phyloP scores from a whole-genome alignment of 2,329 filamentous ascomycete species.

The Ilyonectria sp. region DNA sequence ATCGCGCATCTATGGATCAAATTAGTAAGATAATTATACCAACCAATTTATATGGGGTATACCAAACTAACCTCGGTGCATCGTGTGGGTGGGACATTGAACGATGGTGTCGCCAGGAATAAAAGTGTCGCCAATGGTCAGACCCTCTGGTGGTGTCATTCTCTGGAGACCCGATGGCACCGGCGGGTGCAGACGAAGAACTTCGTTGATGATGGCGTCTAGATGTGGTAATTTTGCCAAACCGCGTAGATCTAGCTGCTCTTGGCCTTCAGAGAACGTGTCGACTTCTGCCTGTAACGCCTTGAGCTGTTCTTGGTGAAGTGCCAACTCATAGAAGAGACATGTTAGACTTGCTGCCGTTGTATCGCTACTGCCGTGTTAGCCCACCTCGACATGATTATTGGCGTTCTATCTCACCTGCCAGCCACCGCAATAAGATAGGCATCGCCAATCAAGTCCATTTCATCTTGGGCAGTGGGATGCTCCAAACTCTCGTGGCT shows the following conservation, averaged over 20 bases:
- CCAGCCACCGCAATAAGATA: slow-evolving; percentile 51
- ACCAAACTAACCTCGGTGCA: background rate
- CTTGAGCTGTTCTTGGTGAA: slow-evolving; percentile 54
- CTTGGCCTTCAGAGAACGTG: background rate
- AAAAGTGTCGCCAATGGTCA: background rate
- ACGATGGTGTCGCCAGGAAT: background rate
- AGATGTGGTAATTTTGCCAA: slow-evolving; percentile 49
- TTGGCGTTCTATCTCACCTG: slow-evolving; percentile 35
- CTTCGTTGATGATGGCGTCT: slow-evolving; percentile 58
- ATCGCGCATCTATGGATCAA: slow-evolving; percentile 38
- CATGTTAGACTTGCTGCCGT: slow-evolving; percentile 52
- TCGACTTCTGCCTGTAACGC: background rate
- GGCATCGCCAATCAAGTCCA: slow-evolving; percentile 48
- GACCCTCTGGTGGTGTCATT: slow-evolving; percentile 50
- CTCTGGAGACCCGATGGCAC: slow-evolving; percentile 54
- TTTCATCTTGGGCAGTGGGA: slow-evolving; percentile 41
- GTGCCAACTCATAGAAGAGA: slow-evolving; percentile 54
- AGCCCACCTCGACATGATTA: background rate
- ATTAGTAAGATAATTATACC: too few relatives aligned
- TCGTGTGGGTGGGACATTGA: background rate
- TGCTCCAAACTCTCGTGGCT: slow-evolving; percentile 39
- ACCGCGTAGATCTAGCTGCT: slow-evolving; percentile 38
- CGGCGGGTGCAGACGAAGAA: slow-evolving; percentile 56
- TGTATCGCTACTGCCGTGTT: slow-evolving; percentile 49
- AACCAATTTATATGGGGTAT: background rate